These are phyloP conservation scores for Phaffomyces opuntiae DNA, from an alignment of 805 yeast genomes.

Conservation along the genomic window DNA sequence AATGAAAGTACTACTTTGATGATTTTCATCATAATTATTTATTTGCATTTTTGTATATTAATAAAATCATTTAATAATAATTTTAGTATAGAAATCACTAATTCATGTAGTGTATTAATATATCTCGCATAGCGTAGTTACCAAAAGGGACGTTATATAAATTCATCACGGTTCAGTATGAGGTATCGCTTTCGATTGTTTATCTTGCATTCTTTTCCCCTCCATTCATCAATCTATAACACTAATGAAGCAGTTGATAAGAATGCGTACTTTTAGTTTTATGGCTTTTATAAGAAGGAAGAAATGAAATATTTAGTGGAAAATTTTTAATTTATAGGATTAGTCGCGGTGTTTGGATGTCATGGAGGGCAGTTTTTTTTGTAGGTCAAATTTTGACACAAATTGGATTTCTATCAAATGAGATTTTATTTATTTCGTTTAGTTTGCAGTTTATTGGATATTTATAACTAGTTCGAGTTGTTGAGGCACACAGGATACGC, in stretches of 20 bases:
- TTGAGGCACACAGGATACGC: too few species aligned
- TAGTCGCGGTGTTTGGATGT: neutral
- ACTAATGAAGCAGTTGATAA: conserved; percentile 37
- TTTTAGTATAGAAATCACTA: too few species aligned
- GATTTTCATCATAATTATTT: too few species aligned
- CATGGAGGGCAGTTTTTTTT: neutral
- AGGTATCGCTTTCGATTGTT: conserved; percentile 29
- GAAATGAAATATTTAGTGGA: neutral
- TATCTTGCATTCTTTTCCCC: conserved; percentile 38
- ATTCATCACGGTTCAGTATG: conserved; percentile 25
- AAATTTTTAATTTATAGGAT: neutral
- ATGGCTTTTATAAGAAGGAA: neutral
- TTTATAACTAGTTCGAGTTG: too few species aligned
- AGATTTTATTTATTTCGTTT: too few species aligned
- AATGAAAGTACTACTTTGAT: conserved; percentile 7
- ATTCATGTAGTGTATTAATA: conserved; percentile 1
- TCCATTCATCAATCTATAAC: conserved; percentile 31
- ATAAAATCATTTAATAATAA: too few species aligned
- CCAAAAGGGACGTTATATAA: conserved; percentile 23
- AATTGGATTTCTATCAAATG: neutral
- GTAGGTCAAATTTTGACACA: neutral
- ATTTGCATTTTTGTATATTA: too few species aligned
- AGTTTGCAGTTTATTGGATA: too few species aligned
- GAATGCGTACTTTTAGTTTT: conserved; percentile 23
- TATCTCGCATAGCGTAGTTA: conserved; percentile 35